These are phyloP conservation scores for Nicotiana obtusifolia DNA, from an alignment of 257 asterid genomes.

Conservation along the genomic window DNA sequence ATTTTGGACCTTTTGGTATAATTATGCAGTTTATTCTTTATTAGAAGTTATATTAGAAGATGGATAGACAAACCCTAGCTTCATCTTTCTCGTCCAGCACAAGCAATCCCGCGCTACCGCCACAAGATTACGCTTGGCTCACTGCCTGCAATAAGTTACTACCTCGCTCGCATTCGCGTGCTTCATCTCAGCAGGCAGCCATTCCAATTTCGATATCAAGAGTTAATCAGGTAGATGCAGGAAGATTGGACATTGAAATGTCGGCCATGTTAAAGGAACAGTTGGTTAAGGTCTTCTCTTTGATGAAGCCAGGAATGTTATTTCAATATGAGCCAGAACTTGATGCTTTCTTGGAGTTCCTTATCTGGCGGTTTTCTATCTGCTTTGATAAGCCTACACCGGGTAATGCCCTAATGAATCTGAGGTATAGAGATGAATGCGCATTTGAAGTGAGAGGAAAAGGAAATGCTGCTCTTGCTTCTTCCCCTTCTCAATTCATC, in stretches of 20 bases:
- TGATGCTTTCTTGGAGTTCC: constrained; percentile 85
- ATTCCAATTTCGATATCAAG: constrained; percentile 77
- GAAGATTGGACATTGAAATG: constrained; percentile 79
- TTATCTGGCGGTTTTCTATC: constrained; percentile 80
- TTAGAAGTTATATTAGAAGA: no score
- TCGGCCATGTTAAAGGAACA: constrained; percentile 86
- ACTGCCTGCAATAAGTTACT: no score
- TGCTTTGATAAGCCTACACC: constrained; percentile 97
- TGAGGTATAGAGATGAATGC: constrained; percentile 80
- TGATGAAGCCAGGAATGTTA: constrained; percentile 97
- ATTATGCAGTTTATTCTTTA: no score
- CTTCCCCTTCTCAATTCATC: constrained; percentile 90
- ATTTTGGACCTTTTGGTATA: no score
- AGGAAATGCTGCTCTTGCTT: constrained; percentile 88
- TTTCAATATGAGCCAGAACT: constrained; percentile 86
- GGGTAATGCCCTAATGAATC: constrained; percentile 71
- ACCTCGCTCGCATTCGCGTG: no score
- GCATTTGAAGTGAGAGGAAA: constrained; percentile 63
- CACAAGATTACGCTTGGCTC: no score
- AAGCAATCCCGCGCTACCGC: no score
- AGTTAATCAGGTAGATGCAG: constrained; percentile 84
- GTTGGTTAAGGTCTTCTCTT: constrained; percentile 69
- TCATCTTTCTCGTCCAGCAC: no score
- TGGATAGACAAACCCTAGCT: no score
- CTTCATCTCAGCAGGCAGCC: constrained; percentile 43